A percentile compares a stretch with the other conserved stretches of the same genome.
These are phyloP conservation scores for Nemania sp. DNA, from an alignment of 2,329 filamentous ascomycete species.

Conservation along the genomic window DNA sequence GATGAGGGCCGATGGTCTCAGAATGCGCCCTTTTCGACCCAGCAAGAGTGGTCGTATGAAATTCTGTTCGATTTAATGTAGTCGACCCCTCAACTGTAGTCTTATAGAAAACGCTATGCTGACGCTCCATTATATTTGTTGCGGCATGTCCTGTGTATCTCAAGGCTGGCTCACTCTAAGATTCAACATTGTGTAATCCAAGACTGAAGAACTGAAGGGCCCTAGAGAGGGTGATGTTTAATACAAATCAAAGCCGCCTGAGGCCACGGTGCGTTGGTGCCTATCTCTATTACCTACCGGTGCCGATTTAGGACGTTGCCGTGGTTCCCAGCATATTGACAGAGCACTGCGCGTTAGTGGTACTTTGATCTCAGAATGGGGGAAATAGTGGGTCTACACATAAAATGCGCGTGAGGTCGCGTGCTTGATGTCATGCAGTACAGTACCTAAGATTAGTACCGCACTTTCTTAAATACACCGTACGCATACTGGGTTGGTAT, in stretches of 20 bases:
- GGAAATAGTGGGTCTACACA: slow-evolving; percentile 16
- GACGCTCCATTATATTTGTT: slow-evolving; percentile 33
- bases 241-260: neutral
- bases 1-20: slow-evolving; percentile 23
- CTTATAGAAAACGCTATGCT: slow-evolving; percentile 49
- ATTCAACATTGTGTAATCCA: neutral
- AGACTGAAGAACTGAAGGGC: neutral
- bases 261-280: too few relatives aligned
- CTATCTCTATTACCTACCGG: neutral
- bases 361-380: neutral
- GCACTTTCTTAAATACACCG: too few relatives aligned
- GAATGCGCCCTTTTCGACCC: slow-evolving; percentile 54
- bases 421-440: slow-evolving; percentile 7
- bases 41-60: slow-evolving; percentile 46
- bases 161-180: neutral
- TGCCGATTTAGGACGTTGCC: neutral
- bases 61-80: slow-evolving; percentile 45
- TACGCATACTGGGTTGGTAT: too few relatives aligned
- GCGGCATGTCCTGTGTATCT: neutral
- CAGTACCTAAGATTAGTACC: too few relatives aligned
- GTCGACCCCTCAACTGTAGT: slow-evolving; percentile 55
- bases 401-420: slow-evolving; percentile 19
- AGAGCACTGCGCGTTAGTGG: too few relatives aligned
- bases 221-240: neutral
- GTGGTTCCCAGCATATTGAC: neutral